These are phyloP conservation scores for Colletotrichum melonis DNA, from an alignment of 2,329 filamentous ascomycete species.

Conservation along the genomic window DNA sequence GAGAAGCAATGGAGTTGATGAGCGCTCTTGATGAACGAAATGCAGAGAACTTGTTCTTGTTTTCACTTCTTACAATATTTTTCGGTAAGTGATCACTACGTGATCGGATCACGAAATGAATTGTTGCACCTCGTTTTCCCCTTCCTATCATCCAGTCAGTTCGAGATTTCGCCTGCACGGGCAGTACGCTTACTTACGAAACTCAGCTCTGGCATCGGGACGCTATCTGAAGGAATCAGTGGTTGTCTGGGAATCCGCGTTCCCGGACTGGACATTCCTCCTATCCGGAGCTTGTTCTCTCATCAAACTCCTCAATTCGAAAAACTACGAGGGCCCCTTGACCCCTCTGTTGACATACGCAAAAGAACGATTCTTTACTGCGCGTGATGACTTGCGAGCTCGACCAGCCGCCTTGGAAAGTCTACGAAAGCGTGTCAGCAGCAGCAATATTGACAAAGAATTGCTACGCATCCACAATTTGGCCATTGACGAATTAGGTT, in stretches of 20 bases:
- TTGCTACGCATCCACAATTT: conserved; percentile 35
- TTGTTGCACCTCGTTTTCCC: background rate
- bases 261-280: conserved; percentile 47
- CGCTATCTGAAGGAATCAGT: conserved; percentile 43
- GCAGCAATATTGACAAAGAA: conserved; percentile 30
- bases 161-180: background rate
- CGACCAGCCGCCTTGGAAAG: conserved; percentile 30
- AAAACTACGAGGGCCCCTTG: conserved; percentile 31
- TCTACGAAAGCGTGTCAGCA: conserved; percentile 35
- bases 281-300: conserved; percentile 43
- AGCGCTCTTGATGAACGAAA: conserved; percentile 35
- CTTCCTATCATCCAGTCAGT: background rate
- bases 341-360: conserved; percentile 39
- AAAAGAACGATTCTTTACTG: conserved; percentile 37
- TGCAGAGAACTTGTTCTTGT: conserved; percentile 41
- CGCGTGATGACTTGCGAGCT: conserved; percentile 4
- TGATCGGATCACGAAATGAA: background rate
- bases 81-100: conserved; percentile 39
- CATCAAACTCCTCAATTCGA: conserved; percentile 37
- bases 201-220: conserved; percentile 41
- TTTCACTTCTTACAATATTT: conserved; percentile 47
- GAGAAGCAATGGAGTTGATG: conserved; percentile 36
- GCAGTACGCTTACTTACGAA: background rate
- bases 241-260: conserved; percentile 41
- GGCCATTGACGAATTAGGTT: conserved; percentile 35